Conservation (phyloP, 2,329 filamentous ascomycete genomes). For the Dactylellina sp. region DNA sequence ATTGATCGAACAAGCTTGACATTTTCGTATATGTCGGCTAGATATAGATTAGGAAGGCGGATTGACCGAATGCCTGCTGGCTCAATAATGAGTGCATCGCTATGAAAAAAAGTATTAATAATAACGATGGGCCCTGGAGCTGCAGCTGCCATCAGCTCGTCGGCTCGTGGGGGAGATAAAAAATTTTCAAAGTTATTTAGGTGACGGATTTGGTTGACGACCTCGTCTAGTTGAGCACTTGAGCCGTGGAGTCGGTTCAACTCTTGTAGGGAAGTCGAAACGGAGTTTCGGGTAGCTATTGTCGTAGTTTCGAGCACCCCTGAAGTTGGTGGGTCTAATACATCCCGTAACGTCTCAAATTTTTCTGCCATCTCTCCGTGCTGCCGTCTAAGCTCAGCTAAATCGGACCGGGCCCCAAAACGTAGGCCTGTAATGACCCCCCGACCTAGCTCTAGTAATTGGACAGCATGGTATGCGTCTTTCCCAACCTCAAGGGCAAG, state of each 20-base stretch:
- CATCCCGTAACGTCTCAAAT: conserved; percentile 35
- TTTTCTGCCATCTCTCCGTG: not conserved
- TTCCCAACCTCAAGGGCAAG: conserved; percentile 55
- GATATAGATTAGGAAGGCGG: not conserved
- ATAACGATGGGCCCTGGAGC: conserved; percentile 61
- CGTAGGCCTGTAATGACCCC: conserved; percentile 1
- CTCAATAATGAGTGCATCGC: conserved; percentile 24
- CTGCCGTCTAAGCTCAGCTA: not conserved
- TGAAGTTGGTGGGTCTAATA: conserved; percentile 16
- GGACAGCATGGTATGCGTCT: not conserved
- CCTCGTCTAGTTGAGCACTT: not conserved
- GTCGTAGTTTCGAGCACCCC: not conserved
- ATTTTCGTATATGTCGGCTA: not conserved
- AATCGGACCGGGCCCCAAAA: conserved; percentile 2
- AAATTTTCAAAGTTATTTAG: conserved; percentile 11
- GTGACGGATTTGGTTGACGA: conserved; percentile 6
- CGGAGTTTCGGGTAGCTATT: no score
- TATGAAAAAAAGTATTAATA: conserved; percentile 60
- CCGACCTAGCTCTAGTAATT: conserved; percentile 11
- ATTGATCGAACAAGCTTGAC: not conserved
- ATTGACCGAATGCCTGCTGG: not conserved
- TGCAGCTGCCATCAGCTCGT: conserved; percentile 58
- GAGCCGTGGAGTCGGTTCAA: not conserved
- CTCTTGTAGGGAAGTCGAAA: not conserved
- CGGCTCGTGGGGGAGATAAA: conserved; percentile 18